Evolutionary conservation across 345 rosid species (phyloP), one percentile per base, ranked within the genome.

Genomic region (Eucalyptus pauciflora): DNA sequence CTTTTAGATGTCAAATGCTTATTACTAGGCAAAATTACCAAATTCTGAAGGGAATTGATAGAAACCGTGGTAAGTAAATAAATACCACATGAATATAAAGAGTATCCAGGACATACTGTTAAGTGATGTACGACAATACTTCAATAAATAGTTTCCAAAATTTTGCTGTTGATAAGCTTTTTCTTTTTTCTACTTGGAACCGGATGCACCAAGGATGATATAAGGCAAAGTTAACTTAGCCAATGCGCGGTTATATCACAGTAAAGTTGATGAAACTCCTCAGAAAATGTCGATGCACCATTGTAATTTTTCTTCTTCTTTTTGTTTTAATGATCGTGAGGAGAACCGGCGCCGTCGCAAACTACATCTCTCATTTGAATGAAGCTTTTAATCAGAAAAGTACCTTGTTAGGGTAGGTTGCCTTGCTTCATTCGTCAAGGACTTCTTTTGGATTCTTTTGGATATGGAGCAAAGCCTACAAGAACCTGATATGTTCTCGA

Each of bases 41-140:
- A 56, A 56, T 56, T 56, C 10, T 56, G 27, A 22, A 56, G 60
- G 27, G 27, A 56, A 56, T 20, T 56, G 60, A 56, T 56, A 22
- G 27, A 56, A 56, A 22, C 11, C 0, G 0, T 56, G 60, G 18
- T 56, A 4, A 22, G 27, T 56, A 22, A 22, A 8, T 2, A 22
- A 22, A 8, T 56, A 56, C 27, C 27, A 56, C 12, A 2, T 56
- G 60, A 20, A 56, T 56, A 56, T 56, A 56, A 56, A 56, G 60
- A 22, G 60, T 8, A 22, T 22, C 0, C 1, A 54, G 5, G 60
- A 8, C 27, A 22, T 4, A 9, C 25, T 22, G 2, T 56, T 56
- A 56, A 56, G 60, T 20, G 0, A 56, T 22, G 3, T 8, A 56
- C 0, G 1, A 56, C 60, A 56, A 22, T 9, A 22, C 27, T 50